Percentiles rank a stretch among this genome's conserved stretches.
phyloP scores from a whole-genome alignment of 441 rosid species.

The Erysimum pusillum region DNA sequence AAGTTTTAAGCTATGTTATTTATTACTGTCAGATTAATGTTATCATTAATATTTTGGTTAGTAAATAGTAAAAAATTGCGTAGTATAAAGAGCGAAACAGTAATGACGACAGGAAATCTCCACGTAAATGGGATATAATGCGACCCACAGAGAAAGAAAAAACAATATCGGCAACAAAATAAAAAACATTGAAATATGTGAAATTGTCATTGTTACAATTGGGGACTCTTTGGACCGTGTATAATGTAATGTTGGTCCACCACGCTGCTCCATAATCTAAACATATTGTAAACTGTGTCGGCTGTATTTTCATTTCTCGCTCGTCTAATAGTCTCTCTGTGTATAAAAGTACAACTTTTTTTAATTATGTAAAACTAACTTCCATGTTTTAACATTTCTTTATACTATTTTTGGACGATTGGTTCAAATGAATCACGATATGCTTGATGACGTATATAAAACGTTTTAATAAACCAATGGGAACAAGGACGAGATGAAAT shows the following conservation, averaged over 20 bases:
- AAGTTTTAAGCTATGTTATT: conserved; percentile 31
- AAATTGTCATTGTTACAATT: conserved; percentile 40
- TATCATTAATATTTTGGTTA: neutral
- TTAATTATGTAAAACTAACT: neutral
- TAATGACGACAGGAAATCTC: conserved; percentile 56
- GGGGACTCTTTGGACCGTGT: conserved; percentile 40
- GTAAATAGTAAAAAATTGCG: neutral
- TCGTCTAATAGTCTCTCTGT: conserved; percentile 7
- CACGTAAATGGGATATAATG: conserved; percentile 48
- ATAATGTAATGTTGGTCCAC: conserved; percentile 40
- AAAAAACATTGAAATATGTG: conserved; percentile 1
- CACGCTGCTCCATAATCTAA: conserved; percentile 32
- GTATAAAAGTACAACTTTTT: neutral
- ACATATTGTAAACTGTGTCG: conserved; percentile 42
- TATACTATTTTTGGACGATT: conserved; percentile 1
- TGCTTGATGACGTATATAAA: conserved; percentile 19
- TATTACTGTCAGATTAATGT: neutral
- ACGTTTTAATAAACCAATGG: conserved; percentile 32
- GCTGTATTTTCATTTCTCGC: conserved; percentile 15
- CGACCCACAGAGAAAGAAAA: conserved; percentile 22
- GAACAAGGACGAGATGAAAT: conserved; percentile 38
- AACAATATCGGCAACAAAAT: neutral
- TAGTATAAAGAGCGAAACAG: neutral
- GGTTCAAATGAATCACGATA: conserved; percentile 1
- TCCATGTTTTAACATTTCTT: neutral